Conservation (phyloP, 2,329 filamentous ascomycete genomes). For the Grosmannia serpens region DNA sequence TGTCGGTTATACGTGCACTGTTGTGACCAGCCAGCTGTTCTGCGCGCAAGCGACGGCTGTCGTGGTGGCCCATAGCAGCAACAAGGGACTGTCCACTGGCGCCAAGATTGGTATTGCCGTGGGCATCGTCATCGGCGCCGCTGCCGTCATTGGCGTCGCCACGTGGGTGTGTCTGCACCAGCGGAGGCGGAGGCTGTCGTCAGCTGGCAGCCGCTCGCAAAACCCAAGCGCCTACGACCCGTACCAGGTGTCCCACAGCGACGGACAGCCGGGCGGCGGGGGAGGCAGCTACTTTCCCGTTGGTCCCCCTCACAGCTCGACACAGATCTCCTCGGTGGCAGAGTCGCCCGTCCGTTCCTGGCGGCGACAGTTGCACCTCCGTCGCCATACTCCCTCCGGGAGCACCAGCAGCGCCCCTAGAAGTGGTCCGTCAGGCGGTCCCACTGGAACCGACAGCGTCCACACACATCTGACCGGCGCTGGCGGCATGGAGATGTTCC, state of each 20-base stretch:
- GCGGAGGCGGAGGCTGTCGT: constrained; percentile 10
- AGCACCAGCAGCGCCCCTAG: constrained; percentile 1
- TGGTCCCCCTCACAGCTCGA: background rate
- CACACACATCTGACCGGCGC: too few species aligned
- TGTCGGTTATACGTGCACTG: constrained; percentile 29
- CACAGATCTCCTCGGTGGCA: background rate
- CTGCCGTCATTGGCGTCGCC: constrained; percentile 28
- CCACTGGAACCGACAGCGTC: background rate
- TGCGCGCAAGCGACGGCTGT: constrained; percentile 24
- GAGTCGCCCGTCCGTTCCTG: constrained; percentile 1
- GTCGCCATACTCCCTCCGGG: constrained; percentile 6
- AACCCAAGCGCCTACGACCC: background rate
- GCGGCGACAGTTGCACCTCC: constrained; percentile 1
- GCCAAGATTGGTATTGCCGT: constrained; percentile 47
- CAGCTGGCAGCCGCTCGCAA: background rate
- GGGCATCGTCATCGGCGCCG: constrained; percentile 34
- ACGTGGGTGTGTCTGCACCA: constrained; percentile 34
- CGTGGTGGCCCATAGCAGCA: background rate
- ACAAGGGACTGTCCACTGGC: constrained; percentile 28
- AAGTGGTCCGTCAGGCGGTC: background rate
- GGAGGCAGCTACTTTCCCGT: background rate
- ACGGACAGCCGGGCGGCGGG: background rate
- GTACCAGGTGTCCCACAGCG: background rate
- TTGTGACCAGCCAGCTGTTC: constrained; percentile 22
- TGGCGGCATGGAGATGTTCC: background rate